Conservation (phyloP, 352 stramenopile species). For the Phytopythium helicoides region DNA sequence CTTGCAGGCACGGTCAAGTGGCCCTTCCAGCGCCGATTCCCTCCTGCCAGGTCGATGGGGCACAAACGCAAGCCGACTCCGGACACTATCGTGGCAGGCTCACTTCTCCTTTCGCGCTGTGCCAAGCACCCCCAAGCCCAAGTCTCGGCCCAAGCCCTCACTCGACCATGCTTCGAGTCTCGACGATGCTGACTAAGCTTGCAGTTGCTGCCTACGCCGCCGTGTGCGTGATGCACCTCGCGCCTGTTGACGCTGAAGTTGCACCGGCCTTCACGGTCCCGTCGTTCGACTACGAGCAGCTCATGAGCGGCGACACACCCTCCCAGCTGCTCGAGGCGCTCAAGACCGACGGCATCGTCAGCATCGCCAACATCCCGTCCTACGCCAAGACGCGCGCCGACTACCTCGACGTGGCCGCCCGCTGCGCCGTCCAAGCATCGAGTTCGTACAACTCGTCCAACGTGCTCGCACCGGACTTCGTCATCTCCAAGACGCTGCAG, state of each 20-base stretch:
- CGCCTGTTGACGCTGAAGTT: constrained; percentile 11
- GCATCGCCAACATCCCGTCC: constrained; percentile 53
- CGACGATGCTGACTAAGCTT: constrained; percentile 12
- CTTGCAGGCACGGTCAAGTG: too few species aligned
- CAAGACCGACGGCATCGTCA: constrained; percentile 67
- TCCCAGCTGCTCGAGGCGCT: constrained; percentile 45
- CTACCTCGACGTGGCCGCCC: constrained; percentile 48
- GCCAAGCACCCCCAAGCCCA: not conserved
- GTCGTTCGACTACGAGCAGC: constrained; percentile 50
- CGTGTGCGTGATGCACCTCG: constrained; percentile 9
- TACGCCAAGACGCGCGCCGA: constrained; percentile 36
- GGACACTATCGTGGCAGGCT: too few species aligned
- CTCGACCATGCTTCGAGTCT: constrained; percentile 19
- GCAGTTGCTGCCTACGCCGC: not conserved
- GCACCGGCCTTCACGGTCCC: constrained; percentile 44
- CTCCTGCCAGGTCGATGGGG: too few species aligned
- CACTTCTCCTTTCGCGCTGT: constrained; percentile 1
- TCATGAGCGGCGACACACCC: constrained; percentile 29
- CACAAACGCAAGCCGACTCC: too few species aligned
- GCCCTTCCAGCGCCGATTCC: not conserved
- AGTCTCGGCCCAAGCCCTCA: not conserved
- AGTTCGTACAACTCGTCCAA: constrained; percentile 10
- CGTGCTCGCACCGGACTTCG: constrained; percentile 27
- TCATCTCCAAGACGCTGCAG: constrained; percentile 52
- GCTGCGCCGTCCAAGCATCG: constrained; percentile 41